Percentiles rank a stretch among this genome's conserved stretches.
These are phyloP conservation scores for Suillus plorans DNA, from an alignment of 768 basidiomycete genomes.

Conservation along the genomic window DNA sequence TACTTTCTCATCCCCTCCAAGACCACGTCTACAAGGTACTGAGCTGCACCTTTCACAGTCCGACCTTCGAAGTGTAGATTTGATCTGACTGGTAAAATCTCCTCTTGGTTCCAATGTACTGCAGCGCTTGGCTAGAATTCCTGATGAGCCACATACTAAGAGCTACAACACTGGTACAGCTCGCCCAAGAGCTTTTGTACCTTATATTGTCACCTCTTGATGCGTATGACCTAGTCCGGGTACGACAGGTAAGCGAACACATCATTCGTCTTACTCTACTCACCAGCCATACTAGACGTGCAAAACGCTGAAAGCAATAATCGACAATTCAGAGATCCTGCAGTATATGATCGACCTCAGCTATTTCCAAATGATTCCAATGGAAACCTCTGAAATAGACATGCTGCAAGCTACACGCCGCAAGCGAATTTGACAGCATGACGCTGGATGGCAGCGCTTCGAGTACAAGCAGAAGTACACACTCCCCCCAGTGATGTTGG, in stretches of 20 bases:
- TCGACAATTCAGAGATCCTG: slow-evolving; percentile 43
- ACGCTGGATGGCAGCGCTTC: slow-evolving; percentile 49
- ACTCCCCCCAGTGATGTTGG: slow-evolving; percentile 43
- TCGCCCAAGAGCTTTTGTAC: slow-evolving; percentile 35
- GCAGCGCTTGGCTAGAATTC: not conserved
- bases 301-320: slow-evolving; percentile 37
- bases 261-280: not conserved
- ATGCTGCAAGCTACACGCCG: slow-evolving; percentile 41
- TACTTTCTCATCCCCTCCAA: not conserved
- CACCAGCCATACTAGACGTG: slow-evolving; percentile 32
- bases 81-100: not conserved
- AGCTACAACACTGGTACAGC: not conserved
- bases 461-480: slow-evolving; percentile 39
- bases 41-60: not conserved
- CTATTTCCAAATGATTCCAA: slow-evolving; percentile 44
- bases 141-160: not conserved
- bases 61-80: not conserved
- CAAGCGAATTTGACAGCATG: slow-evolving; percentile 39
- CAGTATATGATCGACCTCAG: slow-evolving; percentile 51
- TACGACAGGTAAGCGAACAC: slow-evolving; percentile 28
- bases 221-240: slow-evolving; percentile 35
- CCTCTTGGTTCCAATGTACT: not conserved
- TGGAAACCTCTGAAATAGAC: slow-evolving; percentile 15
- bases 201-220: slow-evolving; percentile 38
- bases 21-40: not conserved